Evolutionary conservation across 139 green algal genomes (phyloP).

Genomic region (Chlorella ohadii): DNA sequence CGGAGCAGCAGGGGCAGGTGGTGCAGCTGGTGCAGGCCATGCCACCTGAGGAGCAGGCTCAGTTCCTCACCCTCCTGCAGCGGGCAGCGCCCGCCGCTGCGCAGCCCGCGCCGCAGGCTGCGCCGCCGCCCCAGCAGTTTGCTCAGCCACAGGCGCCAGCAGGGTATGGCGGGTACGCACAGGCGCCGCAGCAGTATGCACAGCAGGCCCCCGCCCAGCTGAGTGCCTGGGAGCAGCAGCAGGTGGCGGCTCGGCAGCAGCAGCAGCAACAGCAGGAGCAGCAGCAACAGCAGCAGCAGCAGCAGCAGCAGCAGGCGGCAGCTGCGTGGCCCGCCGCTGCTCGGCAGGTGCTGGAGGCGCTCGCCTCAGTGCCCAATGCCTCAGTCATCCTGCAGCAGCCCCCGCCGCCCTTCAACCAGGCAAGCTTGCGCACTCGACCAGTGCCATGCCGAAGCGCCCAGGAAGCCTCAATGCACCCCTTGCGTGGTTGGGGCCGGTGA

Average conservation of each 20-base stretch:
- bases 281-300: not conserved
- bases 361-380: not conserved
- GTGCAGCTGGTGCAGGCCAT: not conserved
- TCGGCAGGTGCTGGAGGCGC: constrained; percentile 20
- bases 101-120: constrained; percentile 10
- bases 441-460: no score
- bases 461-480: no score
- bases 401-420: not conserved
- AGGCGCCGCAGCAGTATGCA: not conserved
- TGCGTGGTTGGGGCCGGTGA: no score
- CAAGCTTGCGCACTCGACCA: no score
- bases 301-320: not conserved
- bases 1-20: constrained; percentile 6
- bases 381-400: constrained; percentile 8
- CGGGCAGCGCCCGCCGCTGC: no score
- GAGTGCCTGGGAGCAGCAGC: constrained; percentile 25
- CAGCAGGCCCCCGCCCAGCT: not conserved
- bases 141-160: not conserved
- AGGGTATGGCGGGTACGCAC: not conserved
- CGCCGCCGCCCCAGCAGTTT: not conserved
- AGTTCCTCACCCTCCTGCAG: no score
- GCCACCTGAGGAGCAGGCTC: not conserved
- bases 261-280: not conserved
- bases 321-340: constrained; percentile 1
- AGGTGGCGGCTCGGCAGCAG: not conserved